Evolutionary conservation across 2,329 filamentous ascomycete genomes (phyloP), one percentile per base, ranked within the genome.

Genomic region (Colletotrichum phormii): DNA sequence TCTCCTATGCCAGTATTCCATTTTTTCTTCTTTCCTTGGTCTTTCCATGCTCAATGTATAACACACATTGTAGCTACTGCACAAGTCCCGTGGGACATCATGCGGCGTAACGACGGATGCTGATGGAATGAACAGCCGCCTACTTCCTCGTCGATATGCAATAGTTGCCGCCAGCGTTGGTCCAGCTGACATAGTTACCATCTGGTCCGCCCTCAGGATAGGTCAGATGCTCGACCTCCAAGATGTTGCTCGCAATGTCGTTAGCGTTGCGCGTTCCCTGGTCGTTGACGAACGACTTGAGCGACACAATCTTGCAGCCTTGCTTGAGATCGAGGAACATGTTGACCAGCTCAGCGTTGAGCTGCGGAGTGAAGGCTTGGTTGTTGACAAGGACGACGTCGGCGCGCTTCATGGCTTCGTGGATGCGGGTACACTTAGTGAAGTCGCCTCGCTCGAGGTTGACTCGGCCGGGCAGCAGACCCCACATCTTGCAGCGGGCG

Each of bases 311-410:
- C 81, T 93, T 93, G 82, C 94, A 95, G 3, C 96, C 96, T 67
- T 94, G 89, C 83, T 98, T 98, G 75, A 98, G 86, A 79, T 99
- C 97, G 73, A 99, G 86, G 79, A 99, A 98, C 85, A 97, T 94
- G 77, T 94, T 91, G 76, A 96, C 90, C 58, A 99, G 87, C 74
- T 91, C 90, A 79, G 94, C 93, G 83, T 98, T 99, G 67, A 98
- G 89, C 77, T 92, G 89, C 15, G 95, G 92, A 6, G 93, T 95
- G 83, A 99, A 99, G 2, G 95, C 97, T 83, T 98, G 95, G 84
- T 99, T 99, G 86, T 99, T 99, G 78, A 98, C 96, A 31, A 99
- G 89, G 22, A 99, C 90, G n/a, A 98, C 95, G 80, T 99, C 97
- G 1, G 97, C 96, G 67, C 92, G 90, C 81, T 93, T 92, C 62